Base-by-base conservation (phyloP, 1,284 basidiomycete genomes). In the Melampsora occidentalis region DNA sequence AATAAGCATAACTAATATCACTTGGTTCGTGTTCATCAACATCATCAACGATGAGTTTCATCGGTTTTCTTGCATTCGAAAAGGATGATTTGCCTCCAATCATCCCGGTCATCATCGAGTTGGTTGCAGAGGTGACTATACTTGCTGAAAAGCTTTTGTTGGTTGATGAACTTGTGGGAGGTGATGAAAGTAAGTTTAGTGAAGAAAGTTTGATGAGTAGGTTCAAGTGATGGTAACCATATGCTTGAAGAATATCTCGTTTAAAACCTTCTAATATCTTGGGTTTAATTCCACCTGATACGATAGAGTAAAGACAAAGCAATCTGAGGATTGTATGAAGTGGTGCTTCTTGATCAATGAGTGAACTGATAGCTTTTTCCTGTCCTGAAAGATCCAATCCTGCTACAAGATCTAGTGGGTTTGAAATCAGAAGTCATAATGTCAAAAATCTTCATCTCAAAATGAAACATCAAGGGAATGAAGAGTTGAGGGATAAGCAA, bases 1-100 rank as follows among this genome's bases (percentile, higher is more conserved):
- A 97, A 85, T 97, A 99, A 51, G 93, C 92, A 83, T 93, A 99
- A 78, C 92, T 90, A 81, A 98, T 91, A 83, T 99, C 97, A 81
- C 91, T 91, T 80, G 96, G 94, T 20, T 82, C 80, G 0, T 83
- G 81, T 79, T 88, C 88, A 80, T 90, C 90, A 72, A 86, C 84
- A 73, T 97, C 95, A 81, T 99, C 96, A 79, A 97, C 93, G 49
- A 98, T 87, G 28, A 99, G 88, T 33, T 92, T 89, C n/a, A 99
- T 86, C 0, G 90, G 88, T 83, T 94, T 95, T 69, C 94, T 89
- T 25, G 95, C 84, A 5, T 86, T 81, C 1, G 87, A 81, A 82
- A 91, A 97, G 0, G 91, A 89, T 5, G 84, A 81, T 42, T 84
- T 81, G 0, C 82, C 78, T 4, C 78, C 69, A 14, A 65, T 61